Percentiles rank a stretch among this genome's conserved stretches.
These are phyloP conservation scores for Stromatinia cepivora DNA, from an alignment of 2,329 filamentous ascomycete genomes.

Conservation along the genomic window DNA sequence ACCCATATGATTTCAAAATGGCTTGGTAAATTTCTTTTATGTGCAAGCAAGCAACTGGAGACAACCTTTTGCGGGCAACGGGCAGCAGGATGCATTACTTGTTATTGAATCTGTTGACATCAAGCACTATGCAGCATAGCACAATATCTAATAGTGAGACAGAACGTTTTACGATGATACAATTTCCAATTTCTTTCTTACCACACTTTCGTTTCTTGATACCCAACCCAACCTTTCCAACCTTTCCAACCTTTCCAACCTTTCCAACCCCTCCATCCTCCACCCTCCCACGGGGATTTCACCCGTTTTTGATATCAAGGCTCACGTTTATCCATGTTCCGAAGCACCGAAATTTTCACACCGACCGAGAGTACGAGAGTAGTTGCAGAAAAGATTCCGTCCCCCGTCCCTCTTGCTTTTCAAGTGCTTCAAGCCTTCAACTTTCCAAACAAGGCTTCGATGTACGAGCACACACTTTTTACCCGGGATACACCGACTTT, in stretches of 20 bases:
- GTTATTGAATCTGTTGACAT: background rate
- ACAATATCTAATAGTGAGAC: too few relatives aligned
- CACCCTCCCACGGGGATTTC: background rate
- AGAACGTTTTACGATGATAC: background rate
- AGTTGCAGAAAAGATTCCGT: background rate
- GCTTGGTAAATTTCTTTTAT: too few relatives aligned
- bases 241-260: background rate
- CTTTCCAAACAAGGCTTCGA: background rate
- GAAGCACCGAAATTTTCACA: background rate
- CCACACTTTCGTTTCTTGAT: background rate
- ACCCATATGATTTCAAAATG: too few relatives aligned
- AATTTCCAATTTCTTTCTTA: background rate
- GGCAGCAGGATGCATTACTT: background rate
- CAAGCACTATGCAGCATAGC: too few relatives aligned
- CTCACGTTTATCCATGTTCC: background rate
- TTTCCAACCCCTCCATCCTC: background rate
- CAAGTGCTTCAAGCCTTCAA: background rate
- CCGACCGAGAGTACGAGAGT: background rate
- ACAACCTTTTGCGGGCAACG: background rate
- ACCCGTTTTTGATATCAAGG: background rate
- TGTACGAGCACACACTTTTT: background rate
- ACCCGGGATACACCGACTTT: slow-evolving; percentile 6
- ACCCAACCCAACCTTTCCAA: slow-evolving; percentile 1
- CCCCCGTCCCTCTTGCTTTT: background rate
- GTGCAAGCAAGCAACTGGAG: background rate